Base-by-base conservation (phyloP, 2,329 filamentous ascomycete species). In the Xylariaceae sp. region DNA sequence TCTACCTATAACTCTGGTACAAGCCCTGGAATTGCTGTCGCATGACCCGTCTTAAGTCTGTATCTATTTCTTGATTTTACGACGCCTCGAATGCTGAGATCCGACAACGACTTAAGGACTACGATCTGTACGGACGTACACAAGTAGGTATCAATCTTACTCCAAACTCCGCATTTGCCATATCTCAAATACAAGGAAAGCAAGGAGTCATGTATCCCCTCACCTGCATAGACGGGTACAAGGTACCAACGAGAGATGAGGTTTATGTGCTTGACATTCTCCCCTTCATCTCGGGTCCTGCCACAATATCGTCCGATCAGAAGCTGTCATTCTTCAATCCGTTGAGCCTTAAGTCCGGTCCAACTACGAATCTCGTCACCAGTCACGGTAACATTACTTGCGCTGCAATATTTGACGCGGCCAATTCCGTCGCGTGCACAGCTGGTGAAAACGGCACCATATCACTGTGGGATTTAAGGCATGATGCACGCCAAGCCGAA, bases 381-480 rank as follows among this genome's bases (percentile, higher is more conserved):
- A 73, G 76, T 34, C 83, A 88, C 60, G 76, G 78, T 4, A 86
- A 86, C 57, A 73, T 89, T 61, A 85, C 84, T 11, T 83, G 81
- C 58, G 72, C 89, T 32, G 77, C 79, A 50, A 74, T 79, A 1
- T 79, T 82, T 46, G 80, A 81, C 56, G 72, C 71, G 4, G 70
- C 69, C 26, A 76, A 75, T 31, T 77, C 76, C 3, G 66, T 85
- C 26, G 74, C 90, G 4, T 82, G 81, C 56, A 91, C 88, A 0
- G 81, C 86, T 0, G 88, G 88, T 46, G 81, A 87, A 67, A 85
- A 91, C 66, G 88, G 88, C 6, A 74, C 76, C 6, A 79, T 90
- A 8, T 79, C 74, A 0, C 71, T 87, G 47, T 87, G 85, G 83
- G 87, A 90, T 71, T 65, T 85, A 60, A 76, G 85, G 56, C 73